Percentiles rank a stretch among this genome's conserved stretches.
phyloP scores from a whole-genome alignment of 2,329 filamentous ascomycete genomes.

The Fusarium pseudograminearum region DNA sequence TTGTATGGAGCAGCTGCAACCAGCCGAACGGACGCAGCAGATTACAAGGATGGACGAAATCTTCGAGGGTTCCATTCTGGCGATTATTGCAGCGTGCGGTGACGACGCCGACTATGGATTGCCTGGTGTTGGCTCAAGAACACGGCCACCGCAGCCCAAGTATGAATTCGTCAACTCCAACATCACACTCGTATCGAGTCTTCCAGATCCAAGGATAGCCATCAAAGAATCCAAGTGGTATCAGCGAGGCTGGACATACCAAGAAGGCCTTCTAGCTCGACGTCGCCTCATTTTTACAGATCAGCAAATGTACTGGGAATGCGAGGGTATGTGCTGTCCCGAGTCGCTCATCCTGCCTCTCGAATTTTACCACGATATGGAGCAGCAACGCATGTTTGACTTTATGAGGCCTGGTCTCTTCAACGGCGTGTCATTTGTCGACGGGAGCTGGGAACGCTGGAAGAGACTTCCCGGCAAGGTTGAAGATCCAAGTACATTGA shows the following conservation, averaged over 20 bases:
- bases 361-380: conserved; percentile 49
- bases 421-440: conserved; percentile 52
- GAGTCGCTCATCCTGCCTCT: conserved; percentile 52
- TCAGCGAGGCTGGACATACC: conserved; percentile 56
- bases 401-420: conserved; percentile 53
- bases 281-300: conserved; percentile 56
- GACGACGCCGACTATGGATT: conserved; percentile 52
- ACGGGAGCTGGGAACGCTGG: conserved; percentile 54
- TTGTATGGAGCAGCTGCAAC: conserved; percentile 49
- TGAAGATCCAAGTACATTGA: conserved; percentile 52
- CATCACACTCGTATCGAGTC: conserved; percentile 51
- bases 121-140: conserved; percentile 50
- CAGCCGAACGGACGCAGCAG: conserved; percentile 48
- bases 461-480: conserved; percentile 47
- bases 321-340: conserved; percentile 54
- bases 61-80: conserved; percentile 52
- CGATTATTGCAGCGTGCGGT: conserved; percentile 56
- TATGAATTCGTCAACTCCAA: conserved; percentile 51
- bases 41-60: conserved; percentile 55
- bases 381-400: conserved; percentile 53
- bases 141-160: conserved; percentile 47
- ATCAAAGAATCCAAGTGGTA: conserved; percentile 52
- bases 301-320: conserved; percentile 57
- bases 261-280: conserved; percentile 54
- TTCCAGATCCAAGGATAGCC: conserved; percentile 49